These are phyloP conservation scores for Nothophaeocryptopus gaeumannii DNA, from an alignment of 2,329 filamentous ascomycete genomes.

Conservation along the genomic window DNA sequence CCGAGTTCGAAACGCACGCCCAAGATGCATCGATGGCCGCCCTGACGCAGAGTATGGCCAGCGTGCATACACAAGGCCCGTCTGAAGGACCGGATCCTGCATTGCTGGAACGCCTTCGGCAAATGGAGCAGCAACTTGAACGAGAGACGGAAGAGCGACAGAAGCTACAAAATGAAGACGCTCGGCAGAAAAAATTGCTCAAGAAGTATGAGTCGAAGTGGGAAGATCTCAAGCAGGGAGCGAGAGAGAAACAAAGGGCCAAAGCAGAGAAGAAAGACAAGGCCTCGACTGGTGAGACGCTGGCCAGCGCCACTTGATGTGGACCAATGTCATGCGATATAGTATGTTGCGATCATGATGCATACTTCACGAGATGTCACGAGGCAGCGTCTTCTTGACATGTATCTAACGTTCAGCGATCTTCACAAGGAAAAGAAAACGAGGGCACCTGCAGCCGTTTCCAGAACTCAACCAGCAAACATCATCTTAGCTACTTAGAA, in stretches of 20 bases:
- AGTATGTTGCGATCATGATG: no score
- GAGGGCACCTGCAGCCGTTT: no score
- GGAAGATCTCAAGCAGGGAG: constrained; percentile 67
- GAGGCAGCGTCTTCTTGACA: no score
- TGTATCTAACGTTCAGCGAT: no score
- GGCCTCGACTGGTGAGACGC: background rate
- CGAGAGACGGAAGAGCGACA: constrained; percentile 59
- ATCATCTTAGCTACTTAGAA: no score
- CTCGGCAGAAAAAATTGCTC: constrained; percentile 61
- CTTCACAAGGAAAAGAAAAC: no score
- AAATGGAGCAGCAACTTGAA: constrained; percentile 63
- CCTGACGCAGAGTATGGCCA: constrained; percentile 73
- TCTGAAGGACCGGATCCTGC: constrained; percentile 24
- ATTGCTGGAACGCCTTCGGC: constrained; percentile 36
- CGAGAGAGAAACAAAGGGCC: constrained; percentile 34
- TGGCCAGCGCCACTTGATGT: background rate
- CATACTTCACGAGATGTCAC: no score
- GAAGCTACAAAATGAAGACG: constrained; percentile 58
- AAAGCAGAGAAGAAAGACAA: constrained; percentile 21
- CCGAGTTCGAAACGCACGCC: constrained; percentile 87
- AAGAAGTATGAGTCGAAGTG: constrained; percentile 65
- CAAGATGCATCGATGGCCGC: constrained; percentile 73
- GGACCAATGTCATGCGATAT: no score
- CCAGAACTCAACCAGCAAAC: no score
- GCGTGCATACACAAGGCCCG: constrained; percentile 38